These are phyloP conservation scores for Penicillium griseofulvum DNA, from an alignment of 2,329 filamentous ascomycete species.

Conservation along the genomic window DNA sequence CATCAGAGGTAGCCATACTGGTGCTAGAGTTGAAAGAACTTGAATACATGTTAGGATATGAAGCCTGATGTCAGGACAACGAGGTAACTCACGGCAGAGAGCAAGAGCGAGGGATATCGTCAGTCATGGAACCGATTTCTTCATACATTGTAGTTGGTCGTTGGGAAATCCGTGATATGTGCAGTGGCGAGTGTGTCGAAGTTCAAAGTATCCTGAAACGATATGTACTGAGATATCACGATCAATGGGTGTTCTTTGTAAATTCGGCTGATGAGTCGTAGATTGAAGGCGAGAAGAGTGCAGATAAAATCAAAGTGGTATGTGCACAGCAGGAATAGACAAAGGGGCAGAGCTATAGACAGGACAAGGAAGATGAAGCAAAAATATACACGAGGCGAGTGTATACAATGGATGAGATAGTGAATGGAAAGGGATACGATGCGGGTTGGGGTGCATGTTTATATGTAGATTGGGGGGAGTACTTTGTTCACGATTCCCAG, in stretches of 20 bases:
- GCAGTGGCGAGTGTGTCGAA: slow-evolving; percentile 12
- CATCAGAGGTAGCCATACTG: slow-evolving; percentile 22
- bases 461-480: slow-evolving; percentile 27
- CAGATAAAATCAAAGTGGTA: slow-evolving; percentile 17
- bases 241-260: slow-evolving; percentile 1
- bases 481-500: slow-evolving; percentile 10
- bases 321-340: slow-evolving; percentile 20
- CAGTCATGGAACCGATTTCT: slow-evolving; percentile 30
- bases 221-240: slow-evolving; percentile 16
- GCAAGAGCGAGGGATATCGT: slow-evolving; percentile 31
- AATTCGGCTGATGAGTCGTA: slow-evolving; percentile 8
- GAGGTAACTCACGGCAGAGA: slow-evolving; percentile 36
- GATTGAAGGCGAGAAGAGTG: not conserved
- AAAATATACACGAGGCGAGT: slow-evolving; percentile 26
- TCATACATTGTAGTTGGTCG: slow-evolving; percentile 29
- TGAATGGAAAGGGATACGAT: slow-evolving; percentile 19
- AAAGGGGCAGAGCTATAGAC: slow-evolving; percentile 9
- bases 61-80: not conserved
- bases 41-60: not conserved
- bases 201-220: slow-evolving; percentile 1
- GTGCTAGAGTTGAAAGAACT: slow-evolving; percentile 22
- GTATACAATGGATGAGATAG: slow-evolving; percentile 26
- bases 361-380: slow-evolving; percentile 17
- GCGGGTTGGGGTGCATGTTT: slow-evolving; percentile 34
- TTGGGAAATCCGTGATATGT: slow-evolving; percentile 9